These are phyloP conservation scores for Picocystis sp. DNA, from an alignment of 163 green algal species.

Conservation along the genomic window DNA sequence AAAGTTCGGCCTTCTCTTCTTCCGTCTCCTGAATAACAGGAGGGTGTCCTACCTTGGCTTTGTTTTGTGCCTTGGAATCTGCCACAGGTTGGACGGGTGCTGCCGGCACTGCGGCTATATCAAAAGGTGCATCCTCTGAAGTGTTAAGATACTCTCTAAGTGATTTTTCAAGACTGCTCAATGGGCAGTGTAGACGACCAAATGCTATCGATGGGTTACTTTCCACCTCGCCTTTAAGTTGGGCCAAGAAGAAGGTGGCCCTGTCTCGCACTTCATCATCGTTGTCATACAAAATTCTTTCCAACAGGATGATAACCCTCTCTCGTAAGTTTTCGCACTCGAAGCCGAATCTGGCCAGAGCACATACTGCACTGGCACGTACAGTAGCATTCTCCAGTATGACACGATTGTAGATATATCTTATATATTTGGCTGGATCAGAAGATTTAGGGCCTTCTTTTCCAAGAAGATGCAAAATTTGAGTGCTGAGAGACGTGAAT, in stretches of 20 bases:
- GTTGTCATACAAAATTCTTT: constrained; percentile 77
- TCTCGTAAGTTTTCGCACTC: constrained; percentile 30
- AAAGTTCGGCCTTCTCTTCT: constrained; percentile 2
- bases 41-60: neutral
- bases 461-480: constrained; percentile 89
- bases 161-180: constrained; percentile 56
- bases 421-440: constrained; percentile 87
- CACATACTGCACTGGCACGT: constrained; percentile 71
- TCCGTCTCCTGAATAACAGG: neutral
- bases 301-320: constrained; percentile 68
- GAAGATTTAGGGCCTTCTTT: constrained; percentile 73
- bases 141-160: constrained; percentile 62
- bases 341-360: constrained; percentile 75
- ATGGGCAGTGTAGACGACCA: constrained; percentile 32
- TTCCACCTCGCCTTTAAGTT: constrained; percentile 44
- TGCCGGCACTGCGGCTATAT: constrained; percentile 34
- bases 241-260: constrained; percentile 71
- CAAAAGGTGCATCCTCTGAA: constrained; percentile 47
- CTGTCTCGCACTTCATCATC: constrained; percentile 75
- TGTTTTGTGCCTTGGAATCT: constrained; percentile 14
- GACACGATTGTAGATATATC: constrained; percentile 98
- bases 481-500: constrained; percentile 88
- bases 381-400: constrained; percentile 98
- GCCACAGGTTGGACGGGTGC: no score
- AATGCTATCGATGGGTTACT: constrained; percentile 16